Conservation (phyloP, 1,284 basidiomycete genomes). For the Cryptococcus deneoformans region DNA sequence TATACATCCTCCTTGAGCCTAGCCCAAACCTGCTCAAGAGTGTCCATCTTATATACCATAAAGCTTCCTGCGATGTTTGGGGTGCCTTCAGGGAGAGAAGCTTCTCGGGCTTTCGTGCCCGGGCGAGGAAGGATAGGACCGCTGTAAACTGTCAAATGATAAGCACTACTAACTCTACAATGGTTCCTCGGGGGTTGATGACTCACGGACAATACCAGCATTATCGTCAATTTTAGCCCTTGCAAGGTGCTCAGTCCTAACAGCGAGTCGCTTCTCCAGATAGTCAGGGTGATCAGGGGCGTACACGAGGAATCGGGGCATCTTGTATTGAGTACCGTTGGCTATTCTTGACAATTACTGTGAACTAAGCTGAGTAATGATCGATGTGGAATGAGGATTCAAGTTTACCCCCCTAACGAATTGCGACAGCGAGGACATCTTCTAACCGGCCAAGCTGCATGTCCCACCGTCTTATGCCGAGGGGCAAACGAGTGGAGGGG, state of each 20-base stretch:
- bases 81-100: conserved; percentile 12
- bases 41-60: conserved; percentile 19
- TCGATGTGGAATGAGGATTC: background rate
- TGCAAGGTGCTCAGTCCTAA: conserved; percentile 34
- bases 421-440: background rate
- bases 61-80: conserved; percentile 19
- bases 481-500: too few relatives aligned
- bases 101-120: conserved; percentile 10
- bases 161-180: background rate
- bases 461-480: too few relatives aligned
- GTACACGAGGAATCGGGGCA: conserved; percentile 29
- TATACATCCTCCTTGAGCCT: conserved; percentile 34
- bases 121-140: conserved; percentile 18
- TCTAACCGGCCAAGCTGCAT: too few relatives aligned
- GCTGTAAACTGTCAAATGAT: conserved; percentile 16
- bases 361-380: background rate
- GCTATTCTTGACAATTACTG: background rate
- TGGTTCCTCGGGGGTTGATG: background rate
- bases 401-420: background rate
- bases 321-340: conserved; percentile 5
- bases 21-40: conserved; percentile 26
- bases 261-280: conserved; percentile 37
- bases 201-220: conserved; percentile 26
- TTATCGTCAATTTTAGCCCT: conserved; percentile 20
- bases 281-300: conserved; percentile 44